These are phyloP conservation scores for Tulasnella sp. DNA, from an alignment of 768 basidiomycete species.

Conservation along the genomic window DNA sequence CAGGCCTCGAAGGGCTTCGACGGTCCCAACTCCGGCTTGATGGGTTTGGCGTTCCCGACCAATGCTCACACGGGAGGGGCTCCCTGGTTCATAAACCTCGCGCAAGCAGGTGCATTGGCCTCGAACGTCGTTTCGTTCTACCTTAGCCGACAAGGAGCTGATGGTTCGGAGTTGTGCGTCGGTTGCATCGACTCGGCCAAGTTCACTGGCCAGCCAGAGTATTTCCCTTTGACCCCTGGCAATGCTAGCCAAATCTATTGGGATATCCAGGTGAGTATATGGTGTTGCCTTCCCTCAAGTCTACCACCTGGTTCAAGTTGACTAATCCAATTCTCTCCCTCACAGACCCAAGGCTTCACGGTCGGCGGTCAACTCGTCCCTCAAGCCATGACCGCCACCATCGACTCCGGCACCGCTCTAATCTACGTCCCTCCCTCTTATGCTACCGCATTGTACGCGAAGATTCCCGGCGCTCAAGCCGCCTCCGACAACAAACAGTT, in stretches of 20 bases:
- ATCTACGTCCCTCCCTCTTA: background rate
- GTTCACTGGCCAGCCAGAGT: background rate
- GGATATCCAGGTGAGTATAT: background rate
- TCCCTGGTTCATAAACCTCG: background rate
- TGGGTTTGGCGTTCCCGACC: background rate
- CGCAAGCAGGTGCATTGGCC: background rate
- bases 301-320: too few relatives aligned
- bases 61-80: background rate
- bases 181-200: conserved; percentile 6
- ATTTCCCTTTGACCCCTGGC: background rate
- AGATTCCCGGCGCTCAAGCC: background rate
- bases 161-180: background rate
- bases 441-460: background rate
- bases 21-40: background rate
- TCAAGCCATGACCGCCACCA: background rate
- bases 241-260: background rate
- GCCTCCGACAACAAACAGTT: background rate
- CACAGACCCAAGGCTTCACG: background rate
- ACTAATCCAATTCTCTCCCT: background rate
- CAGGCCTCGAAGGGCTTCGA: background rate
- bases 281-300: too few relatives aligned
- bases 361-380: background rate
- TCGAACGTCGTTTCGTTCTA: background rate
- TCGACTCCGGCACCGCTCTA: background rate
- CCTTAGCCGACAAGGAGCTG: background rate